These are phyloP conservation scores for Leccinum sublutescens DNA, from an alignment of 768 basidiomycete species.

Conservation along the genomic window DNA sequence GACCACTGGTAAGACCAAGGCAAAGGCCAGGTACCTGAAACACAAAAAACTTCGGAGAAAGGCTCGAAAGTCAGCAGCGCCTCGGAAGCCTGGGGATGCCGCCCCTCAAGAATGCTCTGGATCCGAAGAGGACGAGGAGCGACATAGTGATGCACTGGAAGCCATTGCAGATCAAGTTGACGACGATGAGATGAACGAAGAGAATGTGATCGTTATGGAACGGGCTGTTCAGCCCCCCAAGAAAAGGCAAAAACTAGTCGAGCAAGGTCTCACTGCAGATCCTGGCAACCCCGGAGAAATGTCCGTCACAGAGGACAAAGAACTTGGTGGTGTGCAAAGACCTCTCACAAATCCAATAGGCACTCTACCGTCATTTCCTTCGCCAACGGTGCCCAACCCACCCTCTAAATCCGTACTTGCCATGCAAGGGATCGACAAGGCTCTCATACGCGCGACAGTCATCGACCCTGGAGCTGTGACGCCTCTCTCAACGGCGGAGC, in stretches of 20 bases:
- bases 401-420: constrained; percentile 72
- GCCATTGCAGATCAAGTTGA: constrained; percentile 13
- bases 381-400: constrained; percentile 61
- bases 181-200: too few species aligned
- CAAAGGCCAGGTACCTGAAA: constrained; percentile 19
- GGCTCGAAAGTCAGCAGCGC: constrained; percentile 36
- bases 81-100: constrained; percentile 25
- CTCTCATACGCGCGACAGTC: constrained; percentile 65
- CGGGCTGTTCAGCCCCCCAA: too few species aligned
- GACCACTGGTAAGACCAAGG: constrained; percentile 16
- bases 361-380: constrained; percentile 65
- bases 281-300: too few species aligned
- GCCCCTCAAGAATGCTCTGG: constrained; percentile 13
- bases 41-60: constrained; percentile 52
- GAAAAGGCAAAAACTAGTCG: constrained; percentile 6
- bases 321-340: constrained; percentile 1
- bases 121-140: constrained; percentile 26
- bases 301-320: background rate
- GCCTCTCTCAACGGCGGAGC: constrained; percentile 40
- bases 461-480: constrained; percentile 54
- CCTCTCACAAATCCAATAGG: constrained; percentile 23
- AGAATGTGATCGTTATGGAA: too few species aligned
- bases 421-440: constrained; percentile 75
- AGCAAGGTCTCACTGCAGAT: constrained; percentile 8
- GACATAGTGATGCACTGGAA: constrained; percentile 12